Evolutionary conservation across 2,329 filamentous ascomycete genomes (phyloP).

Genomic region (Sclerotinia nivalis): DNA sequence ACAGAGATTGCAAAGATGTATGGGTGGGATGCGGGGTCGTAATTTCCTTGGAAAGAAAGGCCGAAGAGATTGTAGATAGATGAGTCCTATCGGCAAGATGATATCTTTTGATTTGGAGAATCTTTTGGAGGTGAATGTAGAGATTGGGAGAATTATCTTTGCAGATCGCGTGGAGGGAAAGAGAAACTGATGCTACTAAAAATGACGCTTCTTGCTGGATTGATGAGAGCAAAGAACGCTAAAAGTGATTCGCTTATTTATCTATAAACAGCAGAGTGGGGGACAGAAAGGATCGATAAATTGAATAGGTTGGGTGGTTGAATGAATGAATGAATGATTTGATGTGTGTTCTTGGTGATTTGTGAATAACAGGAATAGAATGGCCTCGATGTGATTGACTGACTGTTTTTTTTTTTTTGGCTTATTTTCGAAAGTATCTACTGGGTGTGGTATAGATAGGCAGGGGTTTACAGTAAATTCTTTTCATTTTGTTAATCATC

Average conservation of each 20-base stretch:
- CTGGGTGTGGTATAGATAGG: too few relatives aligned
- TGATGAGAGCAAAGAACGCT: slow-evolving; percentile 14
- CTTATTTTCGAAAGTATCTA: too few relatives aligned
- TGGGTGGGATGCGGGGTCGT: slow-evolving; percentile 22
- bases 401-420: background rate
- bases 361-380: background rate
- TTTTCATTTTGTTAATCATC: too few relatives aligned
- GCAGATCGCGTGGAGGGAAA: slow-evolving; percentile 22
- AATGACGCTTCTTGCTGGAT: slow-evolving; percentile 21
- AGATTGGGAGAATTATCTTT: slow-evolving; percentile 19
- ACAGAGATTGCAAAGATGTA: slow-evolving; percentile 22
- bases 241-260: slow-evolving; percentile 19
- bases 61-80: slow-evolving; percentile 13
- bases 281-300: background rate
- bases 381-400: background rate
- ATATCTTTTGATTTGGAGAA: background rate
- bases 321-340: background rate
- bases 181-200: slow-evolving; percentile 13
- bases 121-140: background rate
- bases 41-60: background rate
- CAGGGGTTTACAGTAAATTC: too few relatives aligned
- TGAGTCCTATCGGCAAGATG: slow-evolving; percentile 16
- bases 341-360: background rate
- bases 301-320: background rate
- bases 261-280: slow-evolving; percentile 17